phyloP scores from a whole-genome alignment of 371 early-diverging fungal genomes.

The Gilbertella persicaria region DNA sequence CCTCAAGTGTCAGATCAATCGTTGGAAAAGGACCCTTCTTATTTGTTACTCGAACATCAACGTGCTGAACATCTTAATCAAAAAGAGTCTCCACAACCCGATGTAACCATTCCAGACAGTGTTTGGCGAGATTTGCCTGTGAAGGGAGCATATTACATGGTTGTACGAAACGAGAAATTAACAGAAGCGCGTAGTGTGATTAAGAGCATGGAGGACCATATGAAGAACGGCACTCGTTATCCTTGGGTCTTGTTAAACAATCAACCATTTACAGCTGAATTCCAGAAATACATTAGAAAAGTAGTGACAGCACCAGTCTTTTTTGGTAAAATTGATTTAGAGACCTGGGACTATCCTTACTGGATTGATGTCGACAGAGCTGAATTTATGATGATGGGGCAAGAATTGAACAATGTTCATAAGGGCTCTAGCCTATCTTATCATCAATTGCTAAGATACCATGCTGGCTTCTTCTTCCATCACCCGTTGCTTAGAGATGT shows the following conservation, averaged over 20 bases:
- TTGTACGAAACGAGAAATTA: constrained; percentile 37
- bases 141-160: constrained; percentile 43
- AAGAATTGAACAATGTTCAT: constrained; percentile 15
- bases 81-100: not conserved
- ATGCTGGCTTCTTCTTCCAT: constrained; percentile 85
- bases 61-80: constrained; percentile 1
- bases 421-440: constrained; percentile 24
- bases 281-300: constrained; percentile 27
- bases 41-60: constrained; percentile 7
- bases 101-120: constrained; percentile 11
- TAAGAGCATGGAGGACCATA: constrained; percentile 47
- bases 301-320: constrained; percentile 31
- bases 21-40: no score
- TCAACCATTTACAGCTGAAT: constrained; percentile 34
- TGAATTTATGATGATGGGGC: constrained; percentile 23
- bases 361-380: constrained; percentile 35
- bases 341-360: constrained; percentile 47
- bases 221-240: constrained; percentile 44
- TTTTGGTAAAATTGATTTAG: constrained; percentile 45
- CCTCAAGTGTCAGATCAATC: not conserved
- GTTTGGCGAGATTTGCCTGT: constrained; percentile 34
- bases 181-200: constrained; percentile 35
- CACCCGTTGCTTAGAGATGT: constrained; percentile 78
- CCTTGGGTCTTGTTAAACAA: constrained; percentile 54
- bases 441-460: constrained; percentile 54